Evolutionary conservation across 2,329 filamentous ascomycete species (phyloP).

Genomic region (Microdochium trichocladiopsis): DNA sequence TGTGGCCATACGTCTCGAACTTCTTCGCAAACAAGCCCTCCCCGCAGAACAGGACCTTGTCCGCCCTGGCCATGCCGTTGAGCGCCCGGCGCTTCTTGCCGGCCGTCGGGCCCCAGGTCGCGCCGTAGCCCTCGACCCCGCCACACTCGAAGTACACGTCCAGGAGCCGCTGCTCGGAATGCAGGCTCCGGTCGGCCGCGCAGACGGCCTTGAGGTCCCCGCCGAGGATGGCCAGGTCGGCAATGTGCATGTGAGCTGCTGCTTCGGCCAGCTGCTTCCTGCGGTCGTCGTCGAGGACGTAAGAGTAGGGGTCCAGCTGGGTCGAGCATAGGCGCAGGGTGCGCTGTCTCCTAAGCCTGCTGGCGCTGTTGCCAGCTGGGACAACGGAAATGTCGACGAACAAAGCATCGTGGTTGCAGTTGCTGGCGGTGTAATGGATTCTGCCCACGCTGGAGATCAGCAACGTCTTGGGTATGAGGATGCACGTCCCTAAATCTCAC

Average conservation of each 20-base stretch:
- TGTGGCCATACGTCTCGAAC: neutral
- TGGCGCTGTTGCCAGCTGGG: too few species aligned
- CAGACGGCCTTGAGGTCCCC: neutral
- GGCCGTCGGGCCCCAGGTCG: neutral
- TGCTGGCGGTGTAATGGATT: neutral
- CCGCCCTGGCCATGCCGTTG: neutral
- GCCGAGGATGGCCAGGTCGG: neutral
- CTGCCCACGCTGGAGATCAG: neutral
- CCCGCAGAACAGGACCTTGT: conserved; percentile 1
- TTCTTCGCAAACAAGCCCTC: neutral
- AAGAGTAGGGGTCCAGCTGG: conserved; percentile 1
- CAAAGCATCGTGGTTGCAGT: neutral
- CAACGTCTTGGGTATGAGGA: neutral
- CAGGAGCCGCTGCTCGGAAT: neutral
- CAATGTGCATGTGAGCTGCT: neutral
- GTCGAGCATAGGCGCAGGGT: neutral
- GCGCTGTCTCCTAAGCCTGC: too few species aligned
- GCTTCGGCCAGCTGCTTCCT: neutral
- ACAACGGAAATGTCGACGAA: neutral
- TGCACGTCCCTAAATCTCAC: neutral
- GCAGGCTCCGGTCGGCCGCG: neutral
- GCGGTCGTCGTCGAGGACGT: neutral
- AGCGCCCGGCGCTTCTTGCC: neutral
- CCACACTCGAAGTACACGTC: neutral
- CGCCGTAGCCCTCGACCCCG: neutral